phyloP scores from a whole-genome alignment of 192 early-diverging fungal species.

The Allomyces arbusculus region DNA sequence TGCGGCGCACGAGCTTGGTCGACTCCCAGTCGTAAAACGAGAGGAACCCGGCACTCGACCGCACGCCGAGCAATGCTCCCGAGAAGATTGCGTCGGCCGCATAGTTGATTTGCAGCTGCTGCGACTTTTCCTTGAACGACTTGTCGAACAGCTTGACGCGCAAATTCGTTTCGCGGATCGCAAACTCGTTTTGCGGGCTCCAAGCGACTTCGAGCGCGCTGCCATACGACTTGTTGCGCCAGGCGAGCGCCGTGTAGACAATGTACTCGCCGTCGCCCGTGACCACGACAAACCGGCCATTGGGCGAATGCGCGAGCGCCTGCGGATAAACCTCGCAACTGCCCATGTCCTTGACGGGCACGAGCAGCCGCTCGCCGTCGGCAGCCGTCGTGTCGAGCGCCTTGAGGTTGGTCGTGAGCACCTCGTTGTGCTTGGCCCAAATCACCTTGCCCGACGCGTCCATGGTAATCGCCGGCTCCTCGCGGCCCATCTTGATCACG shows the following conservation, averaged over 20 bases:
- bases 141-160: constrained; percentile 72
- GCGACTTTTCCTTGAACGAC: constrained; percentile 79
- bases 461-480: constrained; percentile 93
- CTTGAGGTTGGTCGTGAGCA: constrained; percentile 87
- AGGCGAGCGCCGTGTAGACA: constrained; percentile 97
- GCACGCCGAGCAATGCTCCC: constrained; percentile 74
- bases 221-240: constrained; percentile 99
- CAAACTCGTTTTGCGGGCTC: constrained; percentile 87
- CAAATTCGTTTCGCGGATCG: constrained; percentile 81
- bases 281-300: constrained; percentile 95
- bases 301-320: constrained; percentile 86
- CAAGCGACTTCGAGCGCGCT: constrained; percentile 90
- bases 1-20: constrained; percentile 68
- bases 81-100: constrained; percentile 87
- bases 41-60: constrained; percentile 53
- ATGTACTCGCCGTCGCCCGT: constrained; percentile 99
- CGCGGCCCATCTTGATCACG: constrained; percentile 84
- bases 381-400: constrained; percentile 9
- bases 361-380: constrained; percentile 75
- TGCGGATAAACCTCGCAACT: constrained; percentile 96
- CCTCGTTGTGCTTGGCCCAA: constrained; percentile 93
- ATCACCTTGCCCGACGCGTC: constrained; percentile 91
- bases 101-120: constrained; percentile 41
- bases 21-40: constrained; percentile 98
- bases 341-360: constrained; percentile 83